These are phyloP conservation scores for Phialemonium atrogriseum DNA, from an alignment of 2,329 filamentous ascomycete genomes.

Conservation along the genomic window DNA sequence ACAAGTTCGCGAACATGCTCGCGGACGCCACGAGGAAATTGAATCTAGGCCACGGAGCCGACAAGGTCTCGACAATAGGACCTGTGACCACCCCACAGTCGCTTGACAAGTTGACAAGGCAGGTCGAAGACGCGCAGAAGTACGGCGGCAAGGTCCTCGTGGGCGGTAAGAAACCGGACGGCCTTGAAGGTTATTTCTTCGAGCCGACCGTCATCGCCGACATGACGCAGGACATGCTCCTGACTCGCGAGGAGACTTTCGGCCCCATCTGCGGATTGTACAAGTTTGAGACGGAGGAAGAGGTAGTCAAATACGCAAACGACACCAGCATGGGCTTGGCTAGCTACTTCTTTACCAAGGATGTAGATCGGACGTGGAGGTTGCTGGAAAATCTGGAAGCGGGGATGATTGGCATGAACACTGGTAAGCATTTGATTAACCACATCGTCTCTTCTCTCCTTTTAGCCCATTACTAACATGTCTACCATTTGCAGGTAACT, in stretches of 20 bases:
- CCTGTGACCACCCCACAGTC: slow-evolving; percentile 48
- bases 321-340: slow-evolving; percentile 48
- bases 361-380: slow-evolving; percentile 2
- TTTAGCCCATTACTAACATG: too few relatives aligned
- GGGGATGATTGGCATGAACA: slow-evolving; percentile 2
- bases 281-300: slow-evolving; percentile 48
- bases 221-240: slow-evolving; percentile 38
- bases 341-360: slow-evolving; percentile 3
- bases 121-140: slow-evolving; percentile 56
- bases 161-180: slow-evolving; percentile 46
- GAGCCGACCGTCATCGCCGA: slow-evolving; percentile 47
- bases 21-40: slow-evolving; percentile 43
- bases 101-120: slow-evolving; percentile 46
- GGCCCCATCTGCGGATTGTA: slow-evolving; percentile 48
- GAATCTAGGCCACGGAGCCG: slow-evolving; percentile 53
- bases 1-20: slow-evolving; percentile 21
- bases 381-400: slow-evolving; percentile 2
- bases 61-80: slow-evolving; percentile 49
- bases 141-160: slow-evolving; percentile 56
- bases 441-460: too few relatives aligned
- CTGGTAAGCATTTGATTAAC: not conserved
- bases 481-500: slow-evolving; percentile 25
- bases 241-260: slow-evolving; percentile 46
- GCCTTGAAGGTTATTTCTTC: slow-evolving; percentile 56
- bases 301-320: slow-evolving; percentile 45